phyloP scores from a whole-genome alignment of 805 yeast species.

The Lipomyces yamanashiensis region DNA sequence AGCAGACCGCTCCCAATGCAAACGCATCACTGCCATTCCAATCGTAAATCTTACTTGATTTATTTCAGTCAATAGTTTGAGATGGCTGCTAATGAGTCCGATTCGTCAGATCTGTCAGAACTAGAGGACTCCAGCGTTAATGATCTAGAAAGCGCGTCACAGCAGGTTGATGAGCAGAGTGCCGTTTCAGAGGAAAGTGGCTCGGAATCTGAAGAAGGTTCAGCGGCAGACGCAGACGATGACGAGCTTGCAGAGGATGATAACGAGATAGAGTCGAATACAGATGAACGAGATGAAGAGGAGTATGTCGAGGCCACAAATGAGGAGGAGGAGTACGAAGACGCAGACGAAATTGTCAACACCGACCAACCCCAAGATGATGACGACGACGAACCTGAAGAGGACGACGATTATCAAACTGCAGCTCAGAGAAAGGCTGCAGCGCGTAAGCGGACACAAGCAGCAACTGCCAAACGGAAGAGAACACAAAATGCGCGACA shows the following conservation, averaged over 20 bases:
- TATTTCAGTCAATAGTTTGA: neutral
- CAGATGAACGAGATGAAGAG: constrained; percentile 25
- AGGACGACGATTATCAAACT: constrained; percentile 13
- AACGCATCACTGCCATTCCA: too few relatives aligned
- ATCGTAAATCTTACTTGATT: too few relatives aligned
- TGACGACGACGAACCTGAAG: constrained; percentile 30
- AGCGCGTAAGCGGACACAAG: constrained; percentile 2
- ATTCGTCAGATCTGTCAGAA: constrained; percentile 32
- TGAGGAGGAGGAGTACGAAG: constrained; percentile 14
- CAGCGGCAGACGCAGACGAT: constrained; percentile 2
- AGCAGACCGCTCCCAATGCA: too few relatives aligned
- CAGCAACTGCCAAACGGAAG: constrained; percentile 2
- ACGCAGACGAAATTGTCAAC: constrained; percentile 9
- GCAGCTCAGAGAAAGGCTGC: neutral
- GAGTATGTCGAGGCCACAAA: neutral
- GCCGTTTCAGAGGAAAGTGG: neutral
- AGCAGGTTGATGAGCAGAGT: neutral
- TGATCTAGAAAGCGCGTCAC: neutral
- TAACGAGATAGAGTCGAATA: constrained; percentile 11
- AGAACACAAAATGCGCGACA: neutral
- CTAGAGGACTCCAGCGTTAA: constrained; percentile 16
- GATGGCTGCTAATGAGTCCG: constrained; percentile 10
- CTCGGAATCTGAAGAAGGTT: neutral
- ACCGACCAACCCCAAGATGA: constrained; percentile 4
- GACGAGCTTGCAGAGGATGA: constrained; percentile 11